Base-by-base conservation (phyloP, 768 basidiomycete species). In the Pholiota microspora region DNA sequence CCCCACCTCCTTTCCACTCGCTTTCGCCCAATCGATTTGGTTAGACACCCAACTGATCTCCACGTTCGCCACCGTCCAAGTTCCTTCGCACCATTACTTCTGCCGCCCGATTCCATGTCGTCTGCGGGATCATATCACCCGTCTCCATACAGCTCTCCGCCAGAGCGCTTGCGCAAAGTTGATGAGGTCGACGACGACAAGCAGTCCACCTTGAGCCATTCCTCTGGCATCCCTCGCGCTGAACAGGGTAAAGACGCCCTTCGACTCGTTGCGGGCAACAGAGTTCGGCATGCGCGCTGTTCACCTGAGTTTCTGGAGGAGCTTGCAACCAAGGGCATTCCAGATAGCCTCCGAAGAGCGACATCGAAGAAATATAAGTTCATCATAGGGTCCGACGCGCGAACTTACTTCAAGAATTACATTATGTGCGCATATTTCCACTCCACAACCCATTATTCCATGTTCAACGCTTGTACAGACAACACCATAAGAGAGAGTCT, bases 241-340 rank as follows among this genome's bases (percentile, higher is more conserved):
- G 67, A 64, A 12, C 56, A 63, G 27, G 62, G 63, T 44, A 45
- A 64, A 27, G 72, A 72, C 24, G 62, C 66, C 21, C 65, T 75
- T 45, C 63, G 65, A 31, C 64, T 59, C 40, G 65, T 72, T 61
- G 62, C 73, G 32, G 73, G 73, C 51, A 69, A 69, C 49, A 64
- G 71, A 45, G 70, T 73, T 32, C 75, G 77, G 48, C 74, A 74
- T 35, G 74, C 72, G 18, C 67, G 69, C 51, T 80, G 78, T 56
- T 59, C 72, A 8, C 75, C 77, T 15, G 79, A 77, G 59, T 80
- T 76, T 56, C 58, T 80, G 60, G 71, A 74, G 53, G 71, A 73
- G 46, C 66, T 76, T 49, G 69, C 76, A 12, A 64, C 66, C 51
- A 66, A 65, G 53, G 68, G 67, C 25, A 59, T 66, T 15, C 60